These are phyloP conservation scores for Adenanthera pavonina DNA, from an alignment of 306 rosid species.

Conservation along the genomic window DNA sequence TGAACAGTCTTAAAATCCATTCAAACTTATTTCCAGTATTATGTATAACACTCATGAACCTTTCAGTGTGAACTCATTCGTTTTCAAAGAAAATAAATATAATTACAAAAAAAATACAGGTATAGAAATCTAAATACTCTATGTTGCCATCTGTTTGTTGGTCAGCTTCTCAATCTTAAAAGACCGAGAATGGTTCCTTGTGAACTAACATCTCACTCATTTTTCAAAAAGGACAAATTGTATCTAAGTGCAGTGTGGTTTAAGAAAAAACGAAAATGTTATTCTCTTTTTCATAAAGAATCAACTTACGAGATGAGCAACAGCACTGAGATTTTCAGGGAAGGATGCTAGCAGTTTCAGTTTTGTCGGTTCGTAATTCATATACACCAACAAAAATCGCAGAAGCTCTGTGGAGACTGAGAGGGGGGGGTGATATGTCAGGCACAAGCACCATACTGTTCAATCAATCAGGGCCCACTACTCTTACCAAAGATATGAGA, in stretches of 20 bases:
- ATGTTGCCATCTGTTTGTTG: background rate
- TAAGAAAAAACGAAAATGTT: background rate
- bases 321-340: slow-evolving; percentile 73
- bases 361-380: slow-evolving; percentile 63
- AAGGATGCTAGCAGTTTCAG: slow-evolving; percentile 60
- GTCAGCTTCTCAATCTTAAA: too few species aligned
- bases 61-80: background rate
- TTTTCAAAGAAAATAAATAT: slow-evolving; percentile 1
- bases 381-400: slow-evolving; percentile 84
- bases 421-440: slow-evolving; percentile 29
- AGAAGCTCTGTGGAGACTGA: slow-evolving; percentile 65
- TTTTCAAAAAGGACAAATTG: background rate
- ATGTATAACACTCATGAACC: background rate
- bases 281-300: slow-evolving; percentile 7
- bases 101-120: background rate
- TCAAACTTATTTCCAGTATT: background rate
- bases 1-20: background rate
- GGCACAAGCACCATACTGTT: slow-evolving; percentile 6
- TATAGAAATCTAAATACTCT: background rate
- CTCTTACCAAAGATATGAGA: slow-evolving; percentile 12
- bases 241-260: background rate
- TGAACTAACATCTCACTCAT: background rate
- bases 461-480: slow-evolving; percentile 26
- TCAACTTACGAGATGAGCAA: slow-evolving; percentile 79
- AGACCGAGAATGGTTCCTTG: background rate